phyloP scores from a whole-genome alignment of 257 asterid species.

The Plantago ovata region DNA sequence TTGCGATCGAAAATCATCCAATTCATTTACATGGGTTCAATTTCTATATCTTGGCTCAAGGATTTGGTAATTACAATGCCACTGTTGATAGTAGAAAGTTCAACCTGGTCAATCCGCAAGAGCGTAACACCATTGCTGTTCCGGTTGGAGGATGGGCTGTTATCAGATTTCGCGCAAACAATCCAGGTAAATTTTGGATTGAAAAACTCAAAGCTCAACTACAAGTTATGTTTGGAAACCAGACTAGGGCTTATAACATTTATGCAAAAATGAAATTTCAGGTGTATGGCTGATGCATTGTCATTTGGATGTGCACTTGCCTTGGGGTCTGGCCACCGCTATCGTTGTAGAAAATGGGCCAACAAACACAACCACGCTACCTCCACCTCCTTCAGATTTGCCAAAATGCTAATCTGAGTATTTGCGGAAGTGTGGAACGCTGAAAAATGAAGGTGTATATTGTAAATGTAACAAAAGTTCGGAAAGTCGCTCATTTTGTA shows the following conservation, averaged over 20 bases:
- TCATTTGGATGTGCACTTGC: slow-evolving; percentile 83
- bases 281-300: slow-evolving; percentile 91
- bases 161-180: slow-evolving; percentile 84
- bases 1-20: slow-evolving; percentile 81
- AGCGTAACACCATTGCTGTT: slow-evolving; percentile 70
- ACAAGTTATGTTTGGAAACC: not conserved
- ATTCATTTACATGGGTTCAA: slow-evolving; percentile 93
- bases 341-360: slow-evolving; percentile 76
- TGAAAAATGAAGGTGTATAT: too few species aligned
- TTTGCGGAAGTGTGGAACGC: too few species aligned
- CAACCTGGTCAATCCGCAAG: slow-evolving; percentile 84
- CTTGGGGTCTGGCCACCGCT: slow-evolving; percentile 84
- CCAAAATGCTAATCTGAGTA: slow-evolving; percentile 56
- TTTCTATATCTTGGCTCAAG: slow-evolving; percentile 74
- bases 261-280: slow-evolving; percentile 25
- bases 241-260: not conserved
- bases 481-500: too few species aligned
- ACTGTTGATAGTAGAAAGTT: slow-evolving; percentile 54
- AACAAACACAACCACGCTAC: slow-evolving; percentile 46
- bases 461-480: too few species aligned
- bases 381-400: slow-evolving; percentile 65
- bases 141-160: slow-evolving; percentile 94
- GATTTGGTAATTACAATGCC: slow-evolving; percentile 76
- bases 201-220: not conserved
- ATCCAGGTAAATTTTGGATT: slow-evolving; percentile 54